Evolutionary conservation across 768 basidiomycete genomes (phyloP), one percentile per base, ranked within the genome.

Genomic region (Termitomyces sp.): DNA sequence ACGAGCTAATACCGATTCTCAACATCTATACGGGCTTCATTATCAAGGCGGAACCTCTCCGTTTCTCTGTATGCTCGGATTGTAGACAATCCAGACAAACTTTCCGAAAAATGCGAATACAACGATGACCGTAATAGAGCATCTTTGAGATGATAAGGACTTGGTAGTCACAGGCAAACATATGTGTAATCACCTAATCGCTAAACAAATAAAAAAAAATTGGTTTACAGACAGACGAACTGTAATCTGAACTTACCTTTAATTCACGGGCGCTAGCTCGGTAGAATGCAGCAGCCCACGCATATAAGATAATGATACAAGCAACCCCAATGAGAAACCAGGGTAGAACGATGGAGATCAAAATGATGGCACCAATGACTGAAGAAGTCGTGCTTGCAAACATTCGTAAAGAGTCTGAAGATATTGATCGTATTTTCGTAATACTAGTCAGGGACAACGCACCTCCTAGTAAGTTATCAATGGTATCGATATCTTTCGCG

Each of bases 21-120:
- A 28, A 89, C 74, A 63, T 97, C 88, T 35, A 95, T 79, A 18
- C 84, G 78, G n/a, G 79, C 76, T 61, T 85, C 77, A 65, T 95
- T 98, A 58, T 93, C 89, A 7, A 71, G 70, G 48, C 80, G 73
- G 78, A 97, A 98, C 14, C 94, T 82, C 3, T 85, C 77, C 3
- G 80, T 70, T 69, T 92, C 95, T 12, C 88, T 87, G 61, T 96
- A 97, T 0, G 93, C 93, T 32, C 93, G 85, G 53, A 96, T 94
- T 8, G 93, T 95, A 0, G 90, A 81, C 41, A 96, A 72, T 18
- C 95, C 95, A 12, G 88, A 87, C 12, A 97, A 77, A 32, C 89
- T 91, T 74, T 97, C 95, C 3, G 92, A 91, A 72, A 97, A 97
- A 68, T 95, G 93, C 0, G 93, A 87, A 69, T 97, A 97, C 18